These are phyloP conservation scores for Malbranchea zuffiana DNA, from an alignment of 2,329 filamentous ascomycete genomes.

Conservation along the genomic window DNA sequence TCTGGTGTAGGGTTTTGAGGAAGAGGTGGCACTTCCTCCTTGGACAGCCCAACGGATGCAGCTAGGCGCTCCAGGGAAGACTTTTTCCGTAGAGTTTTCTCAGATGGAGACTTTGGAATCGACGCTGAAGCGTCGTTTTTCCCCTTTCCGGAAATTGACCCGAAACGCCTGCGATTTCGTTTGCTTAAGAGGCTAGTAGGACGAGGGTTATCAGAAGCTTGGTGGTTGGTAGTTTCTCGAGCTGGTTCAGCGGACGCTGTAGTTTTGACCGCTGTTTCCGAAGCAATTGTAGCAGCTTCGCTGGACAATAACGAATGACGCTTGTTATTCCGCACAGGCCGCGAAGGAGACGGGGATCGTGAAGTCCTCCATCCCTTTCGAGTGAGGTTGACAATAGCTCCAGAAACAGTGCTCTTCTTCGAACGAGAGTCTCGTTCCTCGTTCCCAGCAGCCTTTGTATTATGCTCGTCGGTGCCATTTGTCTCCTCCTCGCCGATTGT, in stretches of 20 bases:
- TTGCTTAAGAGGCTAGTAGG: slow-evolving; percentile 20
- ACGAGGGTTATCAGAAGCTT: neutral
- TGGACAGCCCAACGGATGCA: slow-evolving; percentile 33
- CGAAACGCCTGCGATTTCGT: slow-evolving; percentile 32
- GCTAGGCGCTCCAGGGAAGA: slow-evolving; percentile 40
- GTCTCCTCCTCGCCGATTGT: slow-evolving; percentile 3
- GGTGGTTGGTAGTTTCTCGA: slow-evolving; percentile 2
- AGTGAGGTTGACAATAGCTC: slow-evolving; percentile 40
- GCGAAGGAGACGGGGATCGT: slow-evolving; percentile 37
- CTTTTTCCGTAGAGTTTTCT: slow-evolving; percentile 31
- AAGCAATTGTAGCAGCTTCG: neutral
- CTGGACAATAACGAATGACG: neutral
- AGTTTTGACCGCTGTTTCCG: neutral
- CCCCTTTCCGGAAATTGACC: slow-evolving; percentile 28
- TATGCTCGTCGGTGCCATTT: neutral
- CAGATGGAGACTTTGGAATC: slow-evolving; percentile 30
- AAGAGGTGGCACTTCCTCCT: slow-evolving; percentile 39
- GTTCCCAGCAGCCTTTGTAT: slow-evolving; percentile 1
- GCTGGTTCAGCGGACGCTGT: slow-evolving; percentile 11
- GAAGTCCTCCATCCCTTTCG: slow-evolving; percentile 42
- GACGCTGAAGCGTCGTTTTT: slow-evolving; percentile 24
- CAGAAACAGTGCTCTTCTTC: slow-evolving; percentile 29
- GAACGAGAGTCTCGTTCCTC: slow-evolving; percentile 26
- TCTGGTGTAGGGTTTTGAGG: slow-evolving; percentile 32
- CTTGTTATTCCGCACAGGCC: neutral